These are phyloP conservation scores for Cryoendolithus antarcticus DNA, from an alignment of 2,329 filamentous ascomycete species.

Conservation along the genomic window DNA sequence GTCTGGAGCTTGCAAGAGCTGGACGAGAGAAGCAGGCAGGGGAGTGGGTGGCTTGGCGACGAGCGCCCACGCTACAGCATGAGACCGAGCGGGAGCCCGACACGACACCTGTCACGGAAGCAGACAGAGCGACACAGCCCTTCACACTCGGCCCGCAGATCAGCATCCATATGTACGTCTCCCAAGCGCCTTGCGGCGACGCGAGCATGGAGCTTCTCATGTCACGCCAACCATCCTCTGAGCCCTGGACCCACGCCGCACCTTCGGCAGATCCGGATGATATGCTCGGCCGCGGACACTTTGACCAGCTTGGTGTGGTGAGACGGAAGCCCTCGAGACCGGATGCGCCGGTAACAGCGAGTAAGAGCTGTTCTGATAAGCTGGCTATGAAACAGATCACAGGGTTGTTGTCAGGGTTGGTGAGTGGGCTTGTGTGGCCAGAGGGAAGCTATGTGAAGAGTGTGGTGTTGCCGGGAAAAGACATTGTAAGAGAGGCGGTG, in stretches of 20 bases:
- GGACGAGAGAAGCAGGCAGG: slow-evolving; percentile 5
- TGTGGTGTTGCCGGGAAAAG: slow-evolving; percentile 56
- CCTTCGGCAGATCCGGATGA: slow-evolving; percentile 13
- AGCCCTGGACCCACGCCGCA: slow-evolving; percentile 51
- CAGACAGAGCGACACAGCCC: slow-evolving; percentile 33
- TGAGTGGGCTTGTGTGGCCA: slow-evolving; percentile 57
- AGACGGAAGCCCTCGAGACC: slow-evolving; percentile 66
- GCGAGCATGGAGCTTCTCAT: slow-evolving; percentile 95
- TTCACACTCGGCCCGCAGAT: slow-evolving; percentile 57
- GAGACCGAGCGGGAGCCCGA: background rate
- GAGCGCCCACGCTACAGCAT: too few relatives aligned
- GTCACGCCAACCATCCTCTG: slow-evolving; percentile 67
- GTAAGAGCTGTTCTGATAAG: slow-evolving; percentile 96
- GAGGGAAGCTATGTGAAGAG: slow-evolving; percentile 51
- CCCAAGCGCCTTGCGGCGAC: slow-evolving; percentile 89
- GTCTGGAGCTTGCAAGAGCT: slow-evolving; percentile 31
- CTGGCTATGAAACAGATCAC: slow-evolving; percentile 68
- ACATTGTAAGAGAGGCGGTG: slow-evolving; percentile 51
- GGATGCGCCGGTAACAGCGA: slow-evolving; percentile 71
- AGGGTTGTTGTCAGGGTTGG: slow-evolving; percentile 58
- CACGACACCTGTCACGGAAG: slow-evolving; percentile 2
- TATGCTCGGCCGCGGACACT: slow-evolving; percentile 68
- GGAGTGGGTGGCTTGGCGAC: slow-evolving; percentile 15
- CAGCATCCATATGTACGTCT: slow-evolving; percentile 84
- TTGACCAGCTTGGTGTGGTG: slow-evolving; percentile 66